Evolutionary conservation across 1,139 yeast genomes (phyloP).

Genomic region (Yamadazyma epiphylla): DNA sequence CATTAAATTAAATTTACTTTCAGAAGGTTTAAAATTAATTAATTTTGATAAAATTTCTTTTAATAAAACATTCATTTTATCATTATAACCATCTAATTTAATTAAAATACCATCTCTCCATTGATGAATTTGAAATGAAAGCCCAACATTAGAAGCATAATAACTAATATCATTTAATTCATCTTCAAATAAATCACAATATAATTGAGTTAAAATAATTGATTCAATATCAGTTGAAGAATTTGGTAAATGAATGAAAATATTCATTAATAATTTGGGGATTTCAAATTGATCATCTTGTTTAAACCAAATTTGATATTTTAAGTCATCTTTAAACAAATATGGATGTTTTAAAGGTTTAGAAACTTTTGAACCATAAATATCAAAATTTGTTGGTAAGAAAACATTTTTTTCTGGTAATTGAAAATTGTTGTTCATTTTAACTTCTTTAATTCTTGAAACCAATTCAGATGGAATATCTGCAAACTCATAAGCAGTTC

Average conservation of each 20-base stretch:
- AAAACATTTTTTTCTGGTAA: slow-evolving; percentile 74
- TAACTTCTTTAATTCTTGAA: slow-evolving; percentile 25
- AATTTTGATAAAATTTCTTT: slow-evolving; percentile 56
- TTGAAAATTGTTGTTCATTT: slow-evolving; percentile 41
- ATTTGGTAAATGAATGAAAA: slow-evolving; percentile 65
- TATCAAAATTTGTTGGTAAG: slow-evolving; percentile 72
- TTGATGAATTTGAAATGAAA: slow-evolving; percentile 53
- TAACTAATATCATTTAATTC: slow-evolving; percentile 73
- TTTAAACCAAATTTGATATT: slow-evolving; percentile 72
- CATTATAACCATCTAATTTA: slow-evolving; percentile 75
- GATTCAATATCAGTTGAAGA: slow-evolving; percentile 54
- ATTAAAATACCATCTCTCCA: slow-evolving; percentile 71
- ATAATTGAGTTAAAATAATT: slow-evolving; percentile 56
- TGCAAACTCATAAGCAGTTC: slow-evolving; percentile 65
- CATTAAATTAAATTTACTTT: slow-evolving; percentile 59
- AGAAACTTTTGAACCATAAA: slow-evolving; percentile 38
- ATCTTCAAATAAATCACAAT: slow-evolving; percentile 70
- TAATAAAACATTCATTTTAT: slow-evolving; percentile 65
- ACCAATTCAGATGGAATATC: slow-evolving; percentile 40
- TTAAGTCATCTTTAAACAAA: slow-evolving; percentile 29
- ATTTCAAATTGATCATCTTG: slow-evolving; percentile 87
- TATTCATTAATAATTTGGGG: slow-evolving; percentile 75
- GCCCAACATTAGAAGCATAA: slow-evolving; percentile 81
- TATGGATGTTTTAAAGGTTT: slow-evolving; percentile 34
- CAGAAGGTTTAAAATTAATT: slow-evolving; percentile 46